phyloP scores from a whole-genome alignment of 73 alveolate species.

The Tetrahymena thermophila region DNA sequence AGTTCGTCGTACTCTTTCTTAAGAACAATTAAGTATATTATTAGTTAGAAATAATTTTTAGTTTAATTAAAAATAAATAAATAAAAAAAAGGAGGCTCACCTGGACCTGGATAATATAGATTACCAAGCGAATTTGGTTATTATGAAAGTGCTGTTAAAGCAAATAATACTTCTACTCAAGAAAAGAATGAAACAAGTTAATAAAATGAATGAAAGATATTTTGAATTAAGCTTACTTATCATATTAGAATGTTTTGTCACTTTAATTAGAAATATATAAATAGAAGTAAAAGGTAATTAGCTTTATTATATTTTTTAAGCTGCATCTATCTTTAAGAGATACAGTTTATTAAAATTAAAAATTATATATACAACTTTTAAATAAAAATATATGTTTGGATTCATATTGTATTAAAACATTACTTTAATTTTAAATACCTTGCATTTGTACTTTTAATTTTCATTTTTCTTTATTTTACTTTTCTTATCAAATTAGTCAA shows the following conservation, averaged over 20 bases:
- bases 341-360: neutral
- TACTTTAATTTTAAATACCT: neutral
- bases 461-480: neutral
- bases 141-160: conserved; percentile 51
- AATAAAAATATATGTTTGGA: neutral
- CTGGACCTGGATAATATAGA: conserved; percentile 89
- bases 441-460: too few relatives aligned
- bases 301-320: neutral
- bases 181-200: neutral
- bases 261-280: neutral
- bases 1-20: conserved; percentile 12
- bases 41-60: too few relatives aligned
- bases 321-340: neutral
- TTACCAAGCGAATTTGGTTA: conserved; percentile 81
- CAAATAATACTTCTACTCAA: neutral
- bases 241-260: neutral
- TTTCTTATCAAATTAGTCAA: neutral
- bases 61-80: too few relatives aligned
- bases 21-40: neutral
- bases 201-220: neutral
- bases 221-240: neutral
- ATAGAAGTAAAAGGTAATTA: neutral
- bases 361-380: too few relatives aligned
- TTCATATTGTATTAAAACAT: neutral
- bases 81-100: conserved; percentile 32